Conservation (phyloP, 192 early-diverging fungal genomes). For the Umbelopsis sp. region DNA sequence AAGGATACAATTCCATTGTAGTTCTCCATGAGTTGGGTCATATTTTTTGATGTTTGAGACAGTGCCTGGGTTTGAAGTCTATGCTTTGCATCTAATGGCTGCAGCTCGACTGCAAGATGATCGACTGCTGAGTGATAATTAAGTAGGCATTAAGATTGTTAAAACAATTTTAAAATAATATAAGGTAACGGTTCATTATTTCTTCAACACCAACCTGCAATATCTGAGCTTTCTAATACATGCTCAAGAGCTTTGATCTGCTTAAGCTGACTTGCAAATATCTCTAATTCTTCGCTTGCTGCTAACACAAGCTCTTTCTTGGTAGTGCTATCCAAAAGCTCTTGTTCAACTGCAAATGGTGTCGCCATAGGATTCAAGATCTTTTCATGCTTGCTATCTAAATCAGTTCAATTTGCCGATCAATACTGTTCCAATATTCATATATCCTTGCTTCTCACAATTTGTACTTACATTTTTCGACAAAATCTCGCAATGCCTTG, state of each 20-base stretch:
- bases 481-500: conserved; percentile 35
- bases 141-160: too few relatives aligned
- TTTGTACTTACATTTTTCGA: conserved; percentile 40
- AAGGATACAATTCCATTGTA: conserved; percentile 44
- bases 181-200: not conserved
- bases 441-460: not conserved
- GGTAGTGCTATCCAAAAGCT: conserved; percentile 35
- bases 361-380: conserved; percentile 32
- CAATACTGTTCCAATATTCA: not conserved
- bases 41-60: conserved; percentile 26
- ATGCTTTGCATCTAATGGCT: conserved; percentile 37
- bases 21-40: conserved; percentile 41
- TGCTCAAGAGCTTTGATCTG: conserved; percentile 43
- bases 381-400: conserved; percentile 37
- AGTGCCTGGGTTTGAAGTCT: conserved; percentile 29
- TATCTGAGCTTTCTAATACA: conserved; percentile 39
- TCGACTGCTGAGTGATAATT: conserved; percentile 43
- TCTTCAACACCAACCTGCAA: conserved; percentile 26
- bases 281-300: conserved; percentile 35
- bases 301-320: conserved; percentile 44
- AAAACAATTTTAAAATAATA: too few relatives aligned
- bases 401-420: not conserved
- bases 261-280: conserved; percentile 37
- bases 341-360: conserved; percentile 38
- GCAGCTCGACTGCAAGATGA: conserved; percentile 25